These are phyloP conservation scores for Rozella allomycis DNA, from an alignment of 371 early-diverging fungal genomes.

Conservation along the genomic window DNA sequence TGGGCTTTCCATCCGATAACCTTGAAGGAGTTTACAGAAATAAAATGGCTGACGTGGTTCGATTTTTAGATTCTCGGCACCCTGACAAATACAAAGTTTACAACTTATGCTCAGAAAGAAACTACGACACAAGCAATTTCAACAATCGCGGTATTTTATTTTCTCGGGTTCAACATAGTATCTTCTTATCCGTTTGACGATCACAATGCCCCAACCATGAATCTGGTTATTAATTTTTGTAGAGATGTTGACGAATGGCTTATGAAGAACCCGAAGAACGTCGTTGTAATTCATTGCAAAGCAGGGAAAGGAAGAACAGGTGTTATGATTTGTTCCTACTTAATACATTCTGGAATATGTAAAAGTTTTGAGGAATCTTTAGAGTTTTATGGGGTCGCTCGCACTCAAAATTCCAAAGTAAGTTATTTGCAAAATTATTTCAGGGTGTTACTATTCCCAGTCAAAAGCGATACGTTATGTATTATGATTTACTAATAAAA, in stretches of 20 bases:
- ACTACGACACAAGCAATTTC: conserved; percentile 17
- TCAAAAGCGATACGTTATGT: conserved; percentile 35
- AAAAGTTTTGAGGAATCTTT: conserved; percentile 27
- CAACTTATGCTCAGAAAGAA: conserved; percentile 39
- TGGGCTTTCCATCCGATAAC: conserved; percentile 38
- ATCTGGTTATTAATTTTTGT: conserved; percentile 26
- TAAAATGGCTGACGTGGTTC: conserved; percentile 27
- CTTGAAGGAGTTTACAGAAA: conserved; percentile 44
- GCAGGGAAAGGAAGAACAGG: conserved; percentile 61
- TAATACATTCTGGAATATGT: conserved; percentile 21
- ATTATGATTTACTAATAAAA: conserved; percentile 28
- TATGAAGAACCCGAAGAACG: conserved; percentile 12
- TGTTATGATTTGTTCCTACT: conserved; percentile 33
- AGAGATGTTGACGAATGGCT: conserved; percentile 35
- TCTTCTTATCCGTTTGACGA: conserved; percentile 37
- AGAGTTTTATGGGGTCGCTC: conserved; percentile 20
- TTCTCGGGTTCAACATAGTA: conserved; percentile 4
- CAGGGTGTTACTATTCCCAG: conserved; percentile 45
- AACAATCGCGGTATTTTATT: conserved; percentile 10
- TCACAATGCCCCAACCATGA: conserved; percentile 41
- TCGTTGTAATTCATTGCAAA: conserved; percentile 49
- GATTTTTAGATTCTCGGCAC: conserved; percentile 34
- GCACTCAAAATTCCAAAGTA: conserved; percentile 32
- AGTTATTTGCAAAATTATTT: neutral
- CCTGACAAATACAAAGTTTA: conserved; percentile 37